Percentiles rank a stretch among this genome's conserved stretches.
These are phyloP conservation scores for Rachicladosporium sp. DNA, from an alignment of 2,329 filamentous ascomycete genomes.

Conservation along the genomic window DNA sequence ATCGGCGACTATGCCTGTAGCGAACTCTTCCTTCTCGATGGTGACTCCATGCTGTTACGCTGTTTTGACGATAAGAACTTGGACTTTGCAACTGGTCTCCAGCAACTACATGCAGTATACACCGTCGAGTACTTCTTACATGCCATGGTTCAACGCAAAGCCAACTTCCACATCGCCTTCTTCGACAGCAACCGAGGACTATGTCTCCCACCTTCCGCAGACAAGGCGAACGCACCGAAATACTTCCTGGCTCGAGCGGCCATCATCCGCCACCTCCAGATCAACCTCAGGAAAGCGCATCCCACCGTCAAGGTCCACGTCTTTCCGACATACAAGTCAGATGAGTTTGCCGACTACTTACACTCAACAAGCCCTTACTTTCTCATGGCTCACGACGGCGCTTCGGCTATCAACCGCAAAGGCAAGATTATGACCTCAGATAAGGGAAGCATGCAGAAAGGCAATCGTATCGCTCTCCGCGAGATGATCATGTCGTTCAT, in stretches of 20 bases:
- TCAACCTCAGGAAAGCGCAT: constrained; percentile 26
- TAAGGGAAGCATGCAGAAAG: constrained; percentile 4
- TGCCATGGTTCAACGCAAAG: constrained; percentile 49
- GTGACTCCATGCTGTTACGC: constrained; percentile 56
- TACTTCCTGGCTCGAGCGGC: constrained; percentile 51
- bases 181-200: constrained; percentile 46
- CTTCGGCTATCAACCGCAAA: constrained; percentile 15
- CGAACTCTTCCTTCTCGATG: constrained; percentile 61
- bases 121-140: constrained; percentile 54
- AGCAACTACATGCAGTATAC: constrained; percentile 59
- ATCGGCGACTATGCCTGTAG: constrained; percentile 65
- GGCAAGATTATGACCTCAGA: constrained; percentile 11
- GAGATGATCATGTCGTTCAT: constrained; percentile 45
- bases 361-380: constrained; percentile 47
- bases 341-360: constrained; percentile 45
- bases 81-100: constrained; percentile 56
- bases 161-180: constrained; percentile 60
- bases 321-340: constrained; percentile 37
- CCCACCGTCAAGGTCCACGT: constrained; percentile 33
- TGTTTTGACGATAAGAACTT: constrained; percentile 51
- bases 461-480: constrained; percentile 23
- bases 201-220: constrained; percentile 39
- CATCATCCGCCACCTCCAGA: constrained; percentile 51
- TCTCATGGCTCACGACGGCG: constrained; percentile 56
- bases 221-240: constrained; percentile 30